phyloP scores from a whole-genome alignment of 495 filamentous ascomycete species.

The Bacidia gigantensis region DNA sequence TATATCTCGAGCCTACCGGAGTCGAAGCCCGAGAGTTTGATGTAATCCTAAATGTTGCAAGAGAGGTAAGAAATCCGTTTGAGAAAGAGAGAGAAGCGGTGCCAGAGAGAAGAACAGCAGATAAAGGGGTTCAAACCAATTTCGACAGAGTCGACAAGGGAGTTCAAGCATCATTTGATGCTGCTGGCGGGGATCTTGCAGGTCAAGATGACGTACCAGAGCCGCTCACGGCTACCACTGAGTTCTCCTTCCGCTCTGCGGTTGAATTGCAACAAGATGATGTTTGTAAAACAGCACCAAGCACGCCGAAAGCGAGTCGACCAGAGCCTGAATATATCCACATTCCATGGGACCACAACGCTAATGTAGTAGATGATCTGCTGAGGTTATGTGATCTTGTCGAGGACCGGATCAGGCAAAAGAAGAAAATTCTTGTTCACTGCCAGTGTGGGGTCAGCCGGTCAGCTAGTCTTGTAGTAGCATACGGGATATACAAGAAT shows the following conservation, averaged over 20 bases:
- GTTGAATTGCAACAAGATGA: constrained; percentile 38
- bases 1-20: constrained; percentile 80
- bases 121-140: constrained; percentile 3
- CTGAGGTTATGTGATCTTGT: constrained; percentile 75
- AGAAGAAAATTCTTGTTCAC: constrained; percentile 83
- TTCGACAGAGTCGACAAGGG: constrained; percentile 16
- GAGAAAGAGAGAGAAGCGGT: constrained; percentile 22
- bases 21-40: constrained; percentile 80
- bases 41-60: constrained; percentile 87
- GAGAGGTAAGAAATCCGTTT: constrained; percentile 88
- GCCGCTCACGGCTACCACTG: constrained; percentile 57
- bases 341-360: constrained; percentile 95
- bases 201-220: constrained; percentile 34
- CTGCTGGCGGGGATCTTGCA: background rate
- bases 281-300: constrained; percentile 30
- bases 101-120: constrained; percentile 21
- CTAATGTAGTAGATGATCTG: constrained; percentile 80
- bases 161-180: constrained; percentile 1
- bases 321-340: constrained; percentile 81
- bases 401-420: constrained; percentile 58
- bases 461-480: constrained; percentile 92
- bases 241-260: constrained; percentile 57
- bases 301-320: constrained; percentile 43
- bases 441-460: constrained; percentile 94
- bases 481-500: constrained; percentile 89